A percentile compares a stretch with the other conserved stretches of the same genome.
phyloP scores from a whole-genome alignment of 306 rosid genomes.

The Acacia crassicarpa region DNA sequence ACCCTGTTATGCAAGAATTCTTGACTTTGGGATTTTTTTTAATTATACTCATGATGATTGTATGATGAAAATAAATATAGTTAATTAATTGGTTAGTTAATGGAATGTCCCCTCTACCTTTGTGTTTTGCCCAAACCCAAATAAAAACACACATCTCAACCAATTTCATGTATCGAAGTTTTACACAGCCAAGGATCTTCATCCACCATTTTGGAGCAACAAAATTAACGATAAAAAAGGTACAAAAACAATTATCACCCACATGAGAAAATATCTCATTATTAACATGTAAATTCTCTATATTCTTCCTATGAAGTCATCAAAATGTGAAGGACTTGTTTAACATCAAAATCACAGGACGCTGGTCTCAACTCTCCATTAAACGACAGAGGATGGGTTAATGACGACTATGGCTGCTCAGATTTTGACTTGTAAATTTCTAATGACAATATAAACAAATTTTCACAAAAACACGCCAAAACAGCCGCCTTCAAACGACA shows the following conservation, averaged over 20 bases:
- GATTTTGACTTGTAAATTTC: not conserved
- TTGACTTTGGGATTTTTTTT: not conserved
- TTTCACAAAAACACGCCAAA: conserved; percentile 20
- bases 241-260: not conserved
- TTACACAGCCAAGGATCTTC: not conserved
- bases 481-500: conserved; percentile 5
- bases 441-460: not conserved
- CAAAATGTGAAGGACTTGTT: not conserved
- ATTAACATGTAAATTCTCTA: not conserved
- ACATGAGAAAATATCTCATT: not conserved
- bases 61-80: not conserved
- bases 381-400: not conserved
- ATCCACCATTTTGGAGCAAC: not conserved
- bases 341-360: not conserved
- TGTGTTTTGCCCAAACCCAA: not conserved
- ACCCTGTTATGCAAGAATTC: not conserved
- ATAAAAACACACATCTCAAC: not conserved
- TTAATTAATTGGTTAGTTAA: not conserved
- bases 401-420: not conserved
- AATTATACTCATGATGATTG: not conserved
- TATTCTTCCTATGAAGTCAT: not conserved
- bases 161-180: not conserved
- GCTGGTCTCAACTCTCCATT: not conserved
- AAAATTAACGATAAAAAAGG: not conserved
- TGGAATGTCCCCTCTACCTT: not conserved